phyloP scores from a whole-genome alignment of 1,284 basidiomycete genomes.

The Marasmius fiardii region DNA sequence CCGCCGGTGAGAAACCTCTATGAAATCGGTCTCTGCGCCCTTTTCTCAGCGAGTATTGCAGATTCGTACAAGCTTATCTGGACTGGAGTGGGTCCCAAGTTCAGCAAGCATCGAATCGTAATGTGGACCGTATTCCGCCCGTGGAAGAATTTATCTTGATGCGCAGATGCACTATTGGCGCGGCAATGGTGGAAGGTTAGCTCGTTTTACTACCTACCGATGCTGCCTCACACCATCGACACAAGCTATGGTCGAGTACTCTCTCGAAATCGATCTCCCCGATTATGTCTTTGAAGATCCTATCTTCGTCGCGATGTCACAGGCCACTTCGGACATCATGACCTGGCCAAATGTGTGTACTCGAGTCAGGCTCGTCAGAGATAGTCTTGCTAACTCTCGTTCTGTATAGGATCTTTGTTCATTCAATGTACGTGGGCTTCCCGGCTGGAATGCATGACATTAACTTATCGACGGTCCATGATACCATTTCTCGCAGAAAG shows the following conservation, averaged over 20 bases:
- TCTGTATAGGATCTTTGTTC: slow-evolving; percentile 40
- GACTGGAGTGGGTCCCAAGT: slow-evolving; percentile 38
- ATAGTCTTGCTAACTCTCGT: not conserved
- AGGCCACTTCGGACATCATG: slow-evolving; percentile 44
- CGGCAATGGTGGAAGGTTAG: slow-evolving; percentile 42
- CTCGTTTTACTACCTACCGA: no score
- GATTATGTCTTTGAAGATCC: slow-evolving; percentile 40
- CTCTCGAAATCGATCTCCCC: slow-evolving; percentile 41
- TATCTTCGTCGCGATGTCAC: slow-evolving; percentile 36
- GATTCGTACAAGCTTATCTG: slow-evolving; percentile 36
- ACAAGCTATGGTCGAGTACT: slow-evolving; percentile 45
- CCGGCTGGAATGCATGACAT: slow-evolving; percentile 4
- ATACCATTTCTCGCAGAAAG: slow-evolving; percentile 33
- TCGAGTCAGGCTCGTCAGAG: slow-evolving; percentile 10
- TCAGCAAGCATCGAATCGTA: slow-evolving; percentile 32
- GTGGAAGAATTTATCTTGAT: slow-evolving; percentile 41
- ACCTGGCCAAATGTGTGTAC: slow-evolving; percentile 47
- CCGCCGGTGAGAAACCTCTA: not conserved
- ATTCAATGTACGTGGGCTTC: slow-evolving; percentile 35
- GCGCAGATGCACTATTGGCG: slow-evolving; percentile 41
- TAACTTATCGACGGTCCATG: slow-evolving; percentile 9
- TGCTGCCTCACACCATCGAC: no score
- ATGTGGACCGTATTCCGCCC: slow-evolving; percentile 28
- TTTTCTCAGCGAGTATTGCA: slow-evolving; percentile 13
- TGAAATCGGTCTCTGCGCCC: not conserved